phyloP scores from a whole-genome alignment of 352 stramenopile genomes.

The Nothophytophthora sp. region DNA sequence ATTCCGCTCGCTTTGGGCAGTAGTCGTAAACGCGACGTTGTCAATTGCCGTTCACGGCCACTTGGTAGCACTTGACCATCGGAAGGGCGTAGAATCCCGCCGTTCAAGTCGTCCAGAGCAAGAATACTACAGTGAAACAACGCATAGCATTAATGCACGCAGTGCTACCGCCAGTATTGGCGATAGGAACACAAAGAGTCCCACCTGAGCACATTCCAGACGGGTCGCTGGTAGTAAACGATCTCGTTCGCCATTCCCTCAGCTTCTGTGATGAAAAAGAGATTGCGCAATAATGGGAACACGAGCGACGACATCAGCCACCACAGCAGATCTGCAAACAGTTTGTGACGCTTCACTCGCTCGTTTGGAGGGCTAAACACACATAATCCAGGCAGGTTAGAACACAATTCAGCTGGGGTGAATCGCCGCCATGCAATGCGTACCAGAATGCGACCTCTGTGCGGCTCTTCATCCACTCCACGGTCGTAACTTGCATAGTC shows the following conservation, averaged over 20 bases:
- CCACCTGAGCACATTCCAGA: constrained; percentile 69
- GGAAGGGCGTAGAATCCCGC: constrained; percentile 37
- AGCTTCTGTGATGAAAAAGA: constrained; percentile 78
- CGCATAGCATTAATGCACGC: background rate
- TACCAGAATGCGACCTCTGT: constrained; percentile 32
- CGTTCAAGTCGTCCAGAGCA: constrained; percentile 49
- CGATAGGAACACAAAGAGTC: no score
- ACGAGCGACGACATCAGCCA: constrained; percentile 49
- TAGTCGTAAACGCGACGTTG: constrained; percentile 55
- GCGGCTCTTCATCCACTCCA: constrained; percentile 39
- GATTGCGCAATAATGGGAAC: constrained; percentile 56
- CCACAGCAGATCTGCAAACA: constrained; percentile 41
- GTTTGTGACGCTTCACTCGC: constrained; percentile 34
- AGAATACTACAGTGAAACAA: constrained; percentile 31
- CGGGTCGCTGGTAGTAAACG: constrained; percentile 59
- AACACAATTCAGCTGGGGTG: background rate
- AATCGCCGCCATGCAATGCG: background rate
- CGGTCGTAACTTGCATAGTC: constrained; percentile 40
- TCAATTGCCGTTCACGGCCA: constrained; percentile 28
- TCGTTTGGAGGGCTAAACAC: constrained; percentile 58
- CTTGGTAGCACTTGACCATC: constrained; percentile 1
- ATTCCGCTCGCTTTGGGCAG: constrained; percentile 69
- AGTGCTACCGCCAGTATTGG: no score
- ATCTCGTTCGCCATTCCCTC: constrained; percentile 75
- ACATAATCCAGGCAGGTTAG: background rate